phyloP scores from a whole-genome alignment of 2,329 filamentous ascomycete species.

The Trichoderma breve region DNA sequence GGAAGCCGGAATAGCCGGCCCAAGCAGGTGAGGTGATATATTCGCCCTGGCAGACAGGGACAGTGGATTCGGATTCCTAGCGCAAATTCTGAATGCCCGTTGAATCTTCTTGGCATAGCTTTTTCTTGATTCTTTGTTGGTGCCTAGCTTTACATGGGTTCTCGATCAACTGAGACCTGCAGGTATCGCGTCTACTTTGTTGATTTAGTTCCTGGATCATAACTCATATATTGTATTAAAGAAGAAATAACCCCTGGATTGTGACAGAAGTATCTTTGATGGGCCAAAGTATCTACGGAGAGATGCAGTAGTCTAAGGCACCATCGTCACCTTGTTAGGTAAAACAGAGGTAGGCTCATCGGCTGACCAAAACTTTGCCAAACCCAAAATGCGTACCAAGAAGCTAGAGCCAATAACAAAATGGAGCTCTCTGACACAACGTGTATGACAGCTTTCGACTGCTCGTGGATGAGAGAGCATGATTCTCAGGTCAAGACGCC shows the following conservation, averaged over 20 bases:
- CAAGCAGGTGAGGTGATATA: background rate
- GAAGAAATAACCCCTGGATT: background rate
- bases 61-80: background rate
- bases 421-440: background rate
- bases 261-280: background rate
- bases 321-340: background rate
- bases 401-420: background rate
- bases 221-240: background rate
- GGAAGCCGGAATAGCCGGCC: background rate
- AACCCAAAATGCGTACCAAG: background rate
- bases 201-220: background rate
- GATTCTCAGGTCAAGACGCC: background rate
- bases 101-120: background rate
- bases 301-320: constrained; percentile 1
- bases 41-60: background rate
- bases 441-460: background rate
- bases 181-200: background rate
- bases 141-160: background rate
- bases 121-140: background rate
- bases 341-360: background rate
- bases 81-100: background rate
- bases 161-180: background rate
- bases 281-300: background rate
- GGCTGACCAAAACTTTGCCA: background rate
- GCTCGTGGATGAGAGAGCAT: background rate